Evolutionary conservation across 192 early-diverging fungal species (phyloP).

Genomic region (Gaertneriomyces sp.): DNA sequence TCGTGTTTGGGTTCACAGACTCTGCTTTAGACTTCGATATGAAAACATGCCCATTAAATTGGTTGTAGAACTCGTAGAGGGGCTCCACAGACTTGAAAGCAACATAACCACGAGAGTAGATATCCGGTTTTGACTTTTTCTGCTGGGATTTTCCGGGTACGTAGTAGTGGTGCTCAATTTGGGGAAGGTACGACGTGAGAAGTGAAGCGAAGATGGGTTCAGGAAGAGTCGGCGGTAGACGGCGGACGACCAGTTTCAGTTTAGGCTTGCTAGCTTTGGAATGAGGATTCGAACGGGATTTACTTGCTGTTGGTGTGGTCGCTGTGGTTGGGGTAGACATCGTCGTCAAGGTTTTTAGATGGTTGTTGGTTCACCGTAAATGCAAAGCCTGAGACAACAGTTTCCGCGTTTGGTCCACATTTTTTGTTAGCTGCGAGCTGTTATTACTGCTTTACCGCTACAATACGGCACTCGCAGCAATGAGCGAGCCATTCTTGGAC

Average conservation of each 20-base stretch:
- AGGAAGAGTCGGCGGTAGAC: conserved; percentile 73
- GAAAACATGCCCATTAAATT: conserved; percentile 76
- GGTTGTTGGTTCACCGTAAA: no score
- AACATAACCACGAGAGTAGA: conserved; percentile 71
- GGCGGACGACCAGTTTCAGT: conserved; percentile 69
- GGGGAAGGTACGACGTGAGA: conserved; percentile 53
- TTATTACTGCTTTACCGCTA: no score
- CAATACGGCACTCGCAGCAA: no score
- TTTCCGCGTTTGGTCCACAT: no score
- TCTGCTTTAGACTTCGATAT: conserved; percentile 15
- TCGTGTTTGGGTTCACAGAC: not conserved
- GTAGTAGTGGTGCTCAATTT: conserved; percentile 52
- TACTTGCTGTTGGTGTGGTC: no score
- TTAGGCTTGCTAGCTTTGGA: conserved; percentile 15
- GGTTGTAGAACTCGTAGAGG: conserved; percentile 67
- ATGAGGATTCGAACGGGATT: conserved; percentile 10
- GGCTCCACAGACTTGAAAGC: conserved; percentile 66
- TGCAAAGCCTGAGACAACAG: no score
- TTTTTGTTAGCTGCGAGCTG: no score
- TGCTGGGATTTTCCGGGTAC: conserved; percentile 69
- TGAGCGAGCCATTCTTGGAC: no score
- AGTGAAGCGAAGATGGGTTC: conserved; percentile 63
- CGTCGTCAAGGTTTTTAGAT: no score
- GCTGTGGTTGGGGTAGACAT: no score
- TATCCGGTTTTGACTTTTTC: conserved; percentile 40